phyloP scores from a whole-genome alignment of 495 filamentous ascomycete genomes.

The Tuber indicum region DNA sequence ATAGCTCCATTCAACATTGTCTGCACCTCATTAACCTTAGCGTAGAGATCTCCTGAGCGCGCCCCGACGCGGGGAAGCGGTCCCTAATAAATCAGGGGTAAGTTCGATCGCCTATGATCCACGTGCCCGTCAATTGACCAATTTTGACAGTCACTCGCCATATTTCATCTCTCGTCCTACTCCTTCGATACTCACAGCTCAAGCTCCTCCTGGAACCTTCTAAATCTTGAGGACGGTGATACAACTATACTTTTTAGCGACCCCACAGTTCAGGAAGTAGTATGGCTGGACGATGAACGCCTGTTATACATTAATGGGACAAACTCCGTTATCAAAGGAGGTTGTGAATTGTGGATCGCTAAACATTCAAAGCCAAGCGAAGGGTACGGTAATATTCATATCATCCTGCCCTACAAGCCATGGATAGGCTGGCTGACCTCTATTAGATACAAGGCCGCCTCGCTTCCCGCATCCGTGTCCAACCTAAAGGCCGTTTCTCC shows the following conservation, averaged over 20 bases:
- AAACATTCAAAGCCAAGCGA: conserved; percentile 50
- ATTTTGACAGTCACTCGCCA: conserved; percentile 29
- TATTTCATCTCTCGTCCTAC: conserved; percentile 56
- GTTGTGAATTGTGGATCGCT: conserved; percentile 55
- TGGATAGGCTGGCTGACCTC: not conserved
- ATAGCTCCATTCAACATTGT: not conserved
- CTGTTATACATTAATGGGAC: conserved; percentile 40
- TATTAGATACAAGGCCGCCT: conserved; percentile 54
- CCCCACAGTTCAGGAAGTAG: conserved; percentile 44
- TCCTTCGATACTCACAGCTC: conserved; percentile 75
- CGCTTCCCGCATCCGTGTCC: conserved; percentile 60
- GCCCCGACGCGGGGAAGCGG: conserved; percentile 67
- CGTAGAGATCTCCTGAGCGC: conserved; percentile 62
- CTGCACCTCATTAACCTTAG: not conserved
- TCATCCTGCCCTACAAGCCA: conserved; percentile 16
- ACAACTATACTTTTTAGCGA: conserved; percentile 62
- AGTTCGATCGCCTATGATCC: conserved; percentile 1
- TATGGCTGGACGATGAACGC: conserved; percentile 35
- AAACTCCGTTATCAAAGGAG: conserved; percentile 32
- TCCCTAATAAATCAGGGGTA: conserved; percentile 54
- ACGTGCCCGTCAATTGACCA: conserved; percentile 8
- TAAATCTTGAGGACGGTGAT: conserved; percentile 64
- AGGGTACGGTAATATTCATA: conserved; percentile 41
- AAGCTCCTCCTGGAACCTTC: conserved; percentile 63
- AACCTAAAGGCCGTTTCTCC: conserved; percentile 65